Base-by-base conservation (phyloP, 2,329 filamentous ascomycete genomes). In the Alternaria postmessia region DNA sequence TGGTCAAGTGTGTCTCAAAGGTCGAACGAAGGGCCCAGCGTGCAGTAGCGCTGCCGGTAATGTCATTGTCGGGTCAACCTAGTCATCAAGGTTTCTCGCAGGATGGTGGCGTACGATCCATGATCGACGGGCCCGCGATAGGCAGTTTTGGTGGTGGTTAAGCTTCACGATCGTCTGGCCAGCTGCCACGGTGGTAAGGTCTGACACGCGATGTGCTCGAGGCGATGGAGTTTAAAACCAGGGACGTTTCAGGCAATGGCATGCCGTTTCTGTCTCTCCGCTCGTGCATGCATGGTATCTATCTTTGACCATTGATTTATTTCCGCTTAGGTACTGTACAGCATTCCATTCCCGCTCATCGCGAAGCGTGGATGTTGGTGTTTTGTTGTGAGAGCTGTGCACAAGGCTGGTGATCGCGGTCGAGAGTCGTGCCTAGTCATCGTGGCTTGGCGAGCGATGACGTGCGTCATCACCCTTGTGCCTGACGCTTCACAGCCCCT, bases 141-240 rank as follows among this genome's bases (percentile, higher is more conserved):
- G 48, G 48, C 22, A 26, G 51, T 62, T 67, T 63, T 72, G 62
- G 58, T 57, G 67, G 62, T 28, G 53, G 52, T 44, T 30, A 56
- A 70, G 76, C 77, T 66, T 78, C 75, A 78, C 64, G 54, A 69
- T 59, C 64, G 77, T 77, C 68, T 76, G 75, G 75, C 63, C 67
- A 72, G 68, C 62, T 67, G 71, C 73, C 61, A 62, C 62, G 65
- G 56, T 66, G 58, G 57, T 68, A 63, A 63, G 59, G 62, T 66
- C 66, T 78, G 75, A 76, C 65, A 78, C 77, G 69, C 64, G 64
- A 67, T 53, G 54, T 71, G 75, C 71, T 60, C 58, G 68, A 73
- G 69, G 59, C 56, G 62, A 61, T 54, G 20, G 60, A 59, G 62
- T 66, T 73, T 71, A 72, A 52, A 77, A 77, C 74, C 39, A 51